These are phyloP conservation scores for Candida xiaguanensis DNA, from an alignment of 805 yeast genomes.

Conservation along the genomic window DNA sequence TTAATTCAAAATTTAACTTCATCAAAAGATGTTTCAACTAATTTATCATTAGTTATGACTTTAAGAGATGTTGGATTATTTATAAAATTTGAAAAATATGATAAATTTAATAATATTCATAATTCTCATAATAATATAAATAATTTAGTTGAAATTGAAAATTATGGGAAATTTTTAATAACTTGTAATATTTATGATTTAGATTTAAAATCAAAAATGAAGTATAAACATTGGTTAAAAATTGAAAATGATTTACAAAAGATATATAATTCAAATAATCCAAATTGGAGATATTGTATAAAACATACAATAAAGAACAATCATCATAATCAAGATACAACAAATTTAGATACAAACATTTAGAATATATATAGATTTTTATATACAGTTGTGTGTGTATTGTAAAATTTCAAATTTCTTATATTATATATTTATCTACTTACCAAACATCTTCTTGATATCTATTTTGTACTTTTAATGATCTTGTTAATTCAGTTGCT, in stretches of 20 bases:
- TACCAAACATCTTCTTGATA: conserved; percentile 99
- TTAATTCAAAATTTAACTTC: conserved; percentile 26
- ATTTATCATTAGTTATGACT: conserved; percentile 46
- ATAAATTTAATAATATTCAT: conserved; percentile 23
- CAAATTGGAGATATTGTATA: conserved; percentile 27
- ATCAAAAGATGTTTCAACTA: conserved; percentile 37
- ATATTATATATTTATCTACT: not conserved
- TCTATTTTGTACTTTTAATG: conserved; percentile 76
- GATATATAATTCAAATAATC: conserved; percentile 28
- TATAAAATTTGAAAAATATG: conserved; percentile 33
- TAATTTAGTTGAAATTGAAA: conserved; percentile 21
- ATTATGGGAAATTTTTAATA: conserved; percentile 23
- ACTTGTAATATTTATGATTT: conserved; percentile 44
- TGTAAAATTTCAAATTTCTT: too few species aligned
- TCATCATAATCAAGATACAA: too few species aligned
- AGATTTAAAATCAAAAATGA: conserved; percentile 44
- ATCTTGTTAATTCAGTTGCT: conserved; percentile 75
- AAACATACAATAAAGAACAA: conserved; percentile 5
- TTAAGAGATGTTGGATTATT: conserved; percentile 56
- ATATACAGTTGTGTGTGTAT: too few species aligned
- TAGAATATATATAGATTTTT: not conserved
- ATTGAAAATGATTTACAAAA: conserved; percentile 37
- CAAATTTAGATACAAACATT: not conserved
- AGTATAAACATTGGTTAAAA: conserved; percentile 43
- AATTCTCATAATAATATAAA: conserved; percentile 27